Conservation (phyloP, 108 stramenopile species). For the Cyclotella sp. region DNA sequence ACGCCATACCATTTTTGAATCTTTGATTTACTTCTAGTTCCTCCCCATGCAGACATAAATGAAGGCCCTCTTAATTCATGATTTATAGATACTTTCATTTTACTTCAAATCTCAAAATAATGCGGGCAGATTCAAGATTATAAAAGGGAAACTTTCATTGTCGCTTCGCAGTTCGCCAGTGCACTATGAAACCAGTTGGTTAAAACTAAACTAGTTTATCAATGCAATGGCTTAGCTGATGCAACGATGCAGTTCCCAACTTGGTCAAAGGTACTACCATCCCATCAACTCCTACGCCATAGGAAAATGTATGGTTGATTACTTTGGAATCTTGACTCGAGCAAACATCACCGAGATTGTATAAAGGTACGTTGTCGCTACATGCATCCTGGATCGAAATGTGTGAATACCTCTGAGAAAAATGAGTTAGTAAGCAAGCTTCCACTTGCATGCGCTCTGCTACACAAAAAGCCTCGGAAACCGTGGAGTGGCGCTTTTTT, state of each 20-base stretch:
- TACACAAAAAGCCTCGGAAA: slow-evolving; percentile 57
- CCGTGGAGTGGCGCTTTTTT: slow-evolving; percentile 62
- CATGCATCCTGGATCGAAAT: slow-evolving; percentile 38
- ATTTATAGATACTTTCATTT: too few species aligned
- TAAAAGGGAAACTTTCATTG: too few species aligned
- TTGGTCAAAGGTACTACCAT: slow-evolving; percentile 52
- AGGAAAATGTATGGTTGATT: slow-evolving; percentile 12
- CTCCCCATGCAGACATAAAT: too few species aligned
- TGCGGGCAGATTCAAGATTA: too few species aligned
- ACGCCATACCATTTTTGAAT: too few species aligned
- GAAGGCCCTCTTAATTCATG: too few species aligned
- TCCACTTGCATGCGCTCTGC: slow-evolving; percentile 46
- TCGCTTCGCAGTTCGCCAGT: neutral
- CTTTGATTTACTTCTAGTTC: too few species aligned
- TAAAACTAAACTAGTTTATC: slow-evolving; percentile 26
- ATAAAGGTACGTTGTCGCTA: neutral
- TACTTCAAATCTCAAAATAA: too few species aligned
- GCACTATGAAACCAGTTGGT: neutral
- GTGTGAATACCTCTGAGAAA: slow-evolving; percentile 66
- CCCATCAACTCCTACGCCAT: slow-evolving; percentile 52
- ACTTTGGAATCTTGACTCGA: neutral
- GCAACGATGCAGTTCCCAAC: slow-evolving; percentile 6
- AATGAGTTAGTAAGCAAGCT: slow-evolving; percentile 63
- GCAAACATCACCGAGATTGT: neutral
- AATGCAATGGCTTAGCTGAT: slow-evolving; percentile 36